phyloP scores from a whole-genome alignment of 225 moss, liverwort and hornwort genomes.

The Physcomitrellopsis africana region DNA sequence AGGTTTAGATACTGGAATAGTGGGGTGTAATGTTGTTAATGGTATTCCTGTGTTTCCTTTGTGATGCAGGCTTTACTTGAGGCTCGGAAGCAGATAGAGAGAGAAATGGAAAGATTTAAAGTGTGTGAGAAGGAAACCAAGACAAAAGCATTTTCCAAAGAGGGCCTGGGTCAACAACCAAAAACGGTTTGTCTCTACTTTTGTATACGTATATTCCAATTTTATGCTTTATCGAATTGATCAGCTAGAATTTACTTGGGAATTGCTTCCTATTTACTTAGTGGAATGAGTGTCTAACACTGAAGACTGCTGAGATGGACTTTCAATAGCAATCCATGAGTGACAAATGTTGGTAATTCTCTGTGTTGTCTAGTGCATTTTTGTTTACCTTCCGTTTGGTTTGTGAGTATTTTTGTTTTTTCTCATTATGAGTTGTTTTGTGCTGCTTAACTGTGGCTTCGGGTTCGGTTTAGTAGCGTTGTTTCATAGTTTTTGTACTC shows the following conservation, averaged over 20 bases:
- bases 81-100: conserved; percentile 98
- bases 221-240: not conserved
- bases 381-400: not conserved
- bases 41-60: conserved; percentile 24
- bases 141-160: conserved; percentile 98
- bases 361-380: not conserved
- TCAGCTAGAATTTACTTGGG: not conserved
- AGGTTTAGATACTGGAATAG: not conserved
- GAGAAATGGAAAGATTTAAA: conserved; percentile 99
- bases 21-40: conserved; percentile 15
- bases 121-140: conserved; percentile 99
- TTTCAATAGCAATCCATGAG: not conserved
- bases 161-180: conserved; percentile 94
- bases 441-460: not conserved
- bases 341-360: too few relatives aligned
- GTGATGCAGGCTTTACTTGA: conserved; percentile 80
- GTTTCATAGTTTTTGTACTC: too few relatives aligned
- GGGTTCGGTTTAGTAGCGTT: too few relatives aligned
- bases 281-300: not conserved
- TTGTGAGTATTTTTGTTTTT: not conserved
- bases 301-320: not conserved
- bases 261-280: not conserved
- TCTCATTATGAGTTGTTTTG: not conserved
- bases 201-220: not conserved
- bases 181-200: conserved; percentile 85